Evolutionary conservation across 805 yeast species (phyloP).

Genomic region (Saccharomyces kudriavzevii): DNA sequence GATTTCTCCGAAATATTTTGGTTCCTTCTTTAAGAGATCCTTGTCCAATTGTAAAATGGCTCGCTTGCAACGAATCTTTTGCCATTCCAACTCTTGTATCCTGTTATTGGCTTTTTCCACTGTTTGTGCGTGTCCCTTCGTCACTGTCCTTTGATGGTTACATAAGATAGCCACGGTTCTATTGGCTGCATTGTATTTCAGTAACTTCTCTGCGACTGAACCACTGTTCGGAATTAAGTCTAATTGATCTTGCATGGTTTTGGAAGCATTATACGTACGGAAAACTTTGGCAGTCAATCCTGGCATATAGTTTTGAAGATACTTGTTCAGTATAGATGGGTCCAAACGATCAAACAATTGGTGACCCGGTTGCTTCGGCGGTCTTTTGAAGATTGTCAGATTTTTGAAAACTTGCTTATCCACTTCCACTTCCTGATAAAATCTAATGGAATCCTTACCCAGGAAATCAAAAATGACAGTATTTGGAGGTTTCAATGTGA

Average conservation of each 20-base stretch:
- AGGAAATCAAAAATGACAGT: constrained; percentile 83
- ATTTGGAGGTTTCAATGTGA: constrained; percentile 76
- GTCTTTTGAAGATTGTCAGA: constrained; percentile 74
- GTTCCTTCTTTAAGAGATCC: constrained; percentile 39
- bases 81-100: constrained; percentile 78
- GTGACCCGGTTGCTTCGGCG: constrained; percentile 87
- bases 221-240: constrained; percentile 82
- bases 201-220: constrained; percentile 77
- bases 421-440: constrained; percentile 86
- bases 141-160: constrained; percentile 92
- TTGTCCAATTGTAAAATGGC: constrained; percentile 64
- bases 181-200: constrained; percentile 88
- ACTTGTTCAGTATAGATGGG: constrained; percentile 75
- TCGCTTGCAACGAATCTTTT: constrained; percentile 62
- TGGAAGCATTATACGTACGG: constrained; percentile 94
- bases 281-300: constrained; percentile 94
- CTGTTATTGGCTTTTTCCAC: constrained; percentile 72
- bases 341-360: constrained; percentile 85
- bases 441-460: constrained; percentile 92
- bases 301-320: constrained; percentile 81
- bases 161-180: constrained; percentile 91
- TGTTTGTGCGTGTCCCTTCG: constrained; percentile 73
- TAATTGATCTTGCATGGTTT: constrained; percentile 92
- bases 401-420: constrained; percentile 88
- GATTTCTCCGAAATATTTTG: constrained; percentile 57